Base-by-base conservation (phyloP, 768 basidiomycete genomes). In the Tricholomella constricta region DNA sequence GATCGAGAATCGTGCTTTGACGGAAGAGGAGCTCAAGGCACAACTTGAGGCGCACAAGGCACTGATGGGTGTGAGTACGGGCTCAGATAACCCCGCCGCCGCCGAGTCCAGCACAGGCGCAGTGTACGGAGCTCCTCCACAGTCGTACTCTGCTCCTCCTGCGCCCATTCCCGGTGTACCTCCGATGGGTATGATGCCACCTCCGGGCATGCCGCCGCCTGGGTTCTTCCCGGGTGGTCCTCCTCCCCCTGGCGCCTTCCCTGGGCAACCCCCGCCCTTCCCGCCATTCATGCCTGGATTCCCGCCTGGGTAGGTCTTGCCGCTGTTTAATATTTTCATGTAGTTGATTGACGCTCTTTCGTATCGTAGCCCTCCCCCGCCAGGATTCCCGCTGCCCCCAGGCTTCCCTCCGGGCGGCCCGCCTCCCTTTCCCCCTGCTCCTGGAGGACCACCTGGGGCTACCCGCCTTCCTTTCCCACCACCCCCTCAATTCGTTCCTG, bases 21-120 rank as follows among this genome's bases (percentile, higher is more conserved):
- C 86, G 1, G 91, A 96, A 61, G 88, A 89, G 0, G 91, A 98
- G 62, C 79, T 98, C 15, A 83, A 81, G 55, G 85, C 87, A 0
- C 91, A 95, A 67, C 80, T 98, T 3, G 86, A 84, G 48, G 90
- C 92, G 2, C 96, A 98, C 71, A 93, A 88, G 67, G 88, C 88
- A 6, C 79, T 98, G 38, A 98, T 99, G 96, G 89, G 90, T 22
- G 79, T 73, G 7, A 69, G 69, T 20, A 73, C 80, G 5, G 57
- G 66, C 9, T 61, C 76, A 7, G 66, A 72, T 19, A 58, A 71
- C 6, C 70, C 78, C 12, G 59, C 72, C 12, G 62, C 76, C 2
- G 63, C 73, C 10, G 78, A 76, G 44, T 64, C 74, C 11, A 73
- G 72, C 57, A 66, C 75, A n/a, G 74, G 81, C 31, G 81, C 78